Evolutionary conservation across 805 yeast species (phyloP).

Genomic region (Yarrowia sp.): DNA sequence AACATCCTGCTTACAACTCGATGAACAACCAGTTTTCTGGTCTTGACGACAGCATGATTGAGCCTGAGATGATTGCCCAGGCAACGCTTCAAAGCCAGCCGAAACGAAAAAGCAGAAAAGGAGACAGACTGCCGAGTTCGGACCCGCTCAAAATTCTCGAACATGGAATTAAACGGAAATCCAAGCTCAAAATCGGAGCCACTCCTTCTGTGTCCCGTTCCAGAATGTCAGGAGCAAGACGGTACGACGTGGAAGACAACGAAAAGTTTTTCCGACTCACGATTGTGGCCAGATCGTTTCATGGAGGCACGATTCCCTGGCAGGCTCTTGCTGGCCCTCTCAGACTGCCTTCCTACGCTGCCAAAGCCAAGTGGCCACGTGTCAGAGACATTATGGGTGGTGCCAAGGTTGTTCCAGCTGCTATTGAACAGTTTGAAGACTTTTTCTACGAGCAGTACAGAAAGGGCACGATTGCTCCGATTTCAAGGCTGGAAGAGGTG

Average conservation of each 20-base stretch:
- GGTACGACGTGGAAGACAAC: constrained; percentile 38
- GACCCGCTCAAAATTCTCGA: not conserved
- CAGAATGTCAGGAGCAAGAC: not conserved
- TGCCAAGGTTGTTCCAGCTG: constrained; percentile 51
- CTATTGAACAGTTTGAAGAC: constrained; percentile 60
- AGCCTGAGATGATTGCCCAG: constrained; percentile 14
- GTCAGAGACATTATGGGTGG: constrained; percentile 63
- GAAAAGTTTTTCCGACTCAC: constrained; percentile 60
- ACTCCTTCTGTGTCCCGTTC: constrained; percentile 14
- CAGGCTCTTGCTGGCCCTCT: constrained; percentile 33
- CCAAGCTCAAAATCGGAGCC: not conserved
- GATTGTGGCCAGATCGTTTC: constrained; percentile 57
- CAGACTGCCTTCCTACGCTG: constrained; percentile 40
- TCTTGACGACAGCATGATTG: constrained; percentile 7
- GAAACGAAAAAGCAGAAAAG: not conserved
- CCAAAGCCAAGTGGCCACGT: constrained; percentile 67
- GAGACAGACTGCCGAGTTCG: not conserved
- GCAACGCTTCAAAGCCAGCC: not conserved
- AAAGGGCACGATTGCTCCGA: constrained; percentile 43
- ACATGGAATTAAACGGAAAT: constrained; percentile 6
- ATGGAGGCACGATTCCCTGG: constrained; percentile 39
- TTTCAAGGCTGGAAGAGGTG: constrained; percentile 44
- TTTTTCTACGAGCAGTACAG: constrained; percentile 58
- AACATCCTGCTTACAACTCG: not conserved
- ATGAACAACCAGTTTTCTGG: constrained; percentile 17